Base-by-base conservation (phyloP, 2,329 filamentous ascomycete genomes). In the Rhinocladiella mackenziei region DNA sequence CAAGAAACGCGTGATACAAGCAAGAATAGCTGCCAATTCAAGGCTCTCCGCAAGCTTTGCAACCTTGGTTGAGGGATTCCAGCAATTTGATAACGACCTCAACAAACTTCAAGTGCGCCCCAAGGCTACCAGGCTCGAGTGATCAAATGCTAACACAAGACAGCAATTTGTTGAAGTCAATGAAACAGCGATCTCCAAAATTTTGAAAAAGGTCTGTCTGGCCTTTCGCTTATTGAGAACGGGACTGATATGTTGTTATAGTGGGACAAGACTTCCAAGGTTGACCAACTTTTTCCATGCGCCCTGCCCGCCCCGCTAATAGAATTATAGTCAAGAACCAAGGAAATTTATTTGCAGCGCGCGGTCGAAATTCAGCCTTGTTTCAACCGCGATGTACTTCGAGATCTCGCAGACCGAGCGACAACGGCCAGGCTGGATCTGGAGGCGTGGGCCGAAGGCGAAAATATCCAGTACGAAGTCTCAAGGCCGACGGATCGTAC, bases 201-300 rank as follows among this genome's bases (percentile, higher is more conserved):
- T 98, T 48, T 72, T 98, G 53, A 98, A 98, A 71, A 98, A 98
- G 77, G 79, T 81, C 61, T 49, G 71, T 64, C 22, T 44, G 13
- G 19, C 5, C 25, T 40, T 25, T 28, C 35, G 40, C 36, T 26
- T 26, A 41, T 45, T 51, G 58, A 38, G 44, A 15, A 46, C 41
- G 35, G 35, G 48, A 31, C 51, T 52, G 69, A 68, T 38, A 53
- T 43, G 53, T 33, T 43, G 53, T 33, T 45, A 40, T 62, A 82
- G 78, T 98, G 92, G 92, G 92, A 98, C 70, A 98, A 98, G 77
- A 96, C 89, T 1, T 96, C 91, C 56, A 98, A 97, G 76, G 79
- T 82, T 63, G 55, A 65, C 55, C n/a, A n/a, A 46, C 43, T 36
- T 25, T 57, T 43, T 42, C 22, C 7, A 22, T 11, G 10, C 20